A percentile compares a stretch with the other conserved stretches of the same genome.
Conservation (phyloP, 2,329 filamentous ascomycete genomes). For the Metarhizium humberi region DNA sequence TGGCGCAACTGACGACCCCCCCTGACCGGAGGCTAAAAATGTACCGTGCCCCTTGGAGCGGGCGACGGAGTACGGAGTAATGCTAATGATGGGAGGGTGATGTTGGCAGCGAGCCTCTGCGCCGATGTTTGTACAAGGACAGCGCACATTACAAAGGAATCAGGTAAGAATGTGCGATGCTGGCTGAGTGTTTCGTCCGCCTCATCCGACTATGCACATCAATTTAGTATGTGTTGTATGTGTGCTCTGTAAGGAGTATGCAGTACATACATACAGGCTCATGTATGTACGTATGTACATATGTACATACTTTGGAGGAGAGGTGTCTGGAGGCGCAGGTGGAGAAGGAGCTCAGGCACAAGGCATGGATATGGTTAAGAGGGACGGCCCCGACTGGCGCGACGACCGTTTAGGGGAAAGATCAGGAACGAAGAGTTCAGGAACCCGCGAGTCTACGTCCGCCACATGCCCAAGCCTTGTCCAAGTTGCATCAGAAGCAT, state of each 20-base stretch:
- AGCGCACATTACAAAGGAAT: not conserved
- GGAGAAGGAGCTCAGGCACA: conserved; percentile 3
- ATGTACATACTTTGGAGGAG: too few species aligned
- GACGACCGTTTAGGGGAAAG: conserved; percentile 3
- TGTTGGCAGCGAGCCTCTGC: too few species aligned
- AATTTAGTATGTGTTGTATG: too few species aligned
- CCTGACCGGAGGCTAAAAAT: conserved; percentile 4
- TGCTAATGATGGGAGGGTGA: too few species aligned
- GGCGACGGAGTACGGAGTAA: not conserved
- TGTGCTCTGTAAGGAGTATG: too few species aligned
- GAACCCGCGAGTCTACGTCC: conserved; percentile 1
- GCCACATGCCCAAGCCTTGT: not conserved
- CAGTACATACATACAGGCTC: too few species aligned
- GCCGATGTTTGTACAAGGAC: too few species aligned
- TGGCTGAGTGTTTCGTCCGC: not conserved
- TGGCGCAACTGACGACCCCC: not conserved
- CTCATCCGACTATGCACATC: too few species aligned
- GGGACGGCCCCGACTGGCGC: conserved; percentile 1
- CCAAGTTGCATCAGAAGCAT: not conserved
- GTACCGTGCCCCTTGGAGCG: not conserved
- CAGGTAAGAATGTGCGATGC: not conserved
- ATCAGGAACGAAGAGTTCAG: conserved; percentile 5
- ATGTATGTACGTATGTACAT: too few species aligned
- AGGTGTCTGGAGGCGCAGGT: not conserved
- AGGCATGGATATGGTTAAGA: not conserved